These are phyloP conservation scores for Cyclaneusma minus DNA, from an alignment of 2,329 filamentous ascomycete genomes.

Conservation along the genomic window DNA sequence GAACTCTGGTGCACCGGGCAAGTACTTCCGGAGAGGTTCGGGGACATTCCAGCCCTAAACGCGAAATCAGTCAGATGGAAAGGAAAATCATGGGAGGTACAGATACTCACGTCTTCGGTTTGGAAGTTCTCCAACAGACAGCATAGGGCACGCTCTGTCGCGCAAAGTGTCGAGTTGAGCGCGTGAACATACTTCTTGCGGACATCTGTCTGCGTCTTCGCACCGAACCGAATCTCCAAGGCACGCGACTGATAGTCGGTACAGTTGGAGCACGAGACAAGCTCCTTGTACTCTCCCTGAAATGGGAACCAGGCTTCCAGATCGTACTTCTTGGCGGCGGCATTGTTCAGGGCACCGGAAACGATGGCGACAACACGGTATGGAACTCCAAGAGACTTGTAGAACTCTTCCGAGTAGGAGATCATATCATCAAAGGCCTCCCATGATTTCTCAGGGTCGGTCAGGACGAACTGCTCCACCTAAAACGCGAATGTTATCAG, in stretches of 20 bases:
- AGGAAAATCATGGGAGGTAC: conserved; percentile 1
- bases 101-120: conserved; percentile 53
- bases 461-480: conserved; percentile 67
- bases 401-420: conserved; percentile 79
- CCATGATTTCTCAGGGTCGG: conserved; percentile 84
- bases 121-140: conserved; percentile 97
- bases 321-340: conserved; percentile 83
- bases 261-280: conserved; percentile 96
- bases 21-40: conserved; percentile 72
- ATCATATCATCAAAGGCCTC: conserved; percentile 92
- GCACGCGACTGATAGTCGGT: conserved; percentile 93
- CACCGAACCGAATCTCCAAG: conserved; percentile 80
- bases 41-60: conserved; percentile 60
- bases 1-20: conserved; percentile 80
- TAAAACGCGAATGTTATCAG: conserved; percentile 17
- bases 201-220: conserved; percentile 69
- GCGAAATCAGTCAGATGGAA: conserved; percentile 8
- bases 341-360: conserved; percentile 87
- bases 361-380: conserved; percentile 91
- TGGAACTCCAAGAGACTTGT: conserved; percentile 74
- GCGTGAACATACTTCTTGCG: conserved; percentile 93
- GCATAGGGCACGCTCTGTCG: conserved; percentile 83
- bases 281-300: conserved; percentile 95
- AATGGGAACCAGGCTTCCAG: conserved; percentile 94
- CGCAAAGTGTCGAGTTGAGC: conserved; percentile 78